Evolutionary conservation across 352 stramenopile genomes (phyloP).

Genomic region (Phytophthora syringae): DNA sequence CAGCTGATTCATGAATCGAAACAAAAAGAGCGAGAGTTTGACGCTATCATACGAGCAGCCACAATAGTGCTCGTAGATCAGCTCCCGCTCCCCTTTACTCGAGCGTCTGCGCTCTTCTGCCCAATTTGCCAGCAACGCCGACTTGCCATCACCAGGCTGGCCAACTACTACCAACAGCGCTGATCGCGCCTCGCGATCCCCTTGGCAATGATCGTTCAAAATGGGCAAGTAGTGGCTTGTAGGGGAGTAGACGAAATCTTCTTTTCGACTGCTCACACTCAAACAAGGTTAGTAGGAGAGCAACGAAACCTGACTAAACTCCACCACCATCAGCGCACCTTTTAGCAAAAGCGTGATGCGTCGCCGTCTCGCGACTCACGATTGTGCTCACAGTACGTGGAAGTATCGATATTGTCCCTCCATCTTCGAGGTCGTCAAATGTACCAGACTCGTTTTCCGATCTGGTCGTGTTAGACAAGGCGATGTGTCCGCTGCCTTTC

Average conservation of each 20-base stretch:
- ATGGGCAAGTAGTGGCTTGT: conserved; percentile 69
- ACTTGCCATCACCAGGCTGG: conserved; percentile 75
- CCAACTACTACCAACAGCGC: conserved; percentile 69
- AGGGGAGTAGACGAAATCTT: conserved; percentile 72
- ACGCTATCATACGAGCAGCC: conserved; percentile 88
- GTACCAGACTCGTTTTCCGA: conserved; percentile 12
- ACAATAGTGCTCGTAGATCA: conserved; percentile 85
- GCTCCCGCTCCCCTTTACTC: conserved; percentile 45
- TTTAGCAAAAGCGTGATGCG: conserved; percentile 72
- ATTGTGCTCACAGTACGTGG: conserved; percentile 65
- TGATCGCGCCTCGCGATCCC: conserved; percentile 39
- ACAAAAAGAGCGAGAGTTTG: conserved; percentile 84
- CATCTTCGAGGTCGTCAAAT: conserved; percentile 32
- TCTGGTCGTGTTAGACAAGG: conserved; percentile 12
- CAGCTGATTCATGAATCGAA: conserved; percentile 83
- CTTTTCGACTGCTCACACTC: conserved; percentile 49
- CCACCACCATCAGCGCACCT: conserved; percentile 43
- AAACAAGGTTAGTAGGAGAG: background rate
- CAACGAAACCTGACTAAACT: background rate
- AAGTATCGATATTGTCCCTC: conserved; percentile 9
- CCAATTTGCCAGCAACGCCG: conserved; percentile 80
- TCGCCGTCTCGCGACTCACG: conserved; percentile 75
- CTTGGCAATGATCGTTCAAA: conserved; percentile 77
- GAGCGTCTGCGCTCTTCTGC: conserved; percentile 50
- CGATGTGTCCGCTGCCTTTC: conserved; percentile 30